phyloP scores from a whole-genome alignment of 257 asterid species.

The Nicotiana undulata region DNA sequence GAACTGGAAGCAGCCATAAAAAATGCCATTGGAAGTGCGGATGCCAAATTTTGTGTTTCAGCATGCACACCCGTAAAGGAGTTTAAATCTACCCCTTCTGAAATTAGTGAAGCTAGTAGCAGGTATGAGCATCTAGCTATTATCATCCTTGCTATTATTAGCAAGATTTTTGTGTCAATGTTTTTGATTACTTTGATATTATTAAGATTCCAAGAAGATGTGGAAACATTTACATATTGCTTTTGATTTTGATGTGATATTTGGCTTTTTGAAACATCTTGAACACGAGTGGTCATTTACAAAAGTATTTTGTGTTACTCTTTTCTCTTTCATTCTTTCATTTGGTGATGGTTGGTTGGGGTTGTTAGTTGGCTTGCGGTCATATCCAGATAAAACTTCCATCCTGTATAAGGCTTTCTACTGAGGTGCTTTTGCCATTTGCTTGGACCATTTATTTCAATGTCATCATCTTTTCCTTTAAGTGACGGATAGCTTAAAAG shows the following conservation, averaged over 20 bases:
- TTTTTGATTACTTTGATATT: not conserved
- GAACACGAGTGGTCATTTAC: not conserved
- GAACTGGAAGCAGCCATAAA: constrained; percentile 47
- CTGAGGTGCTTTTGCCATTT: not conserved
- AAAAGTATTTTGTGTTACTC: not conserved
- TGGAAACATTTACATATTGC: not conserved
- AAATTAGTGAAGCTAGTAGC: constrained; percentile 24
- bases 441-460: not conserved
- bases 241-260: not conserved
- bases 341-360: not conserved
- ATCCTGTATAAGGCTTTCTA: not conserved
- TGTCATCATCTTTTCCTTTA: not conserved
- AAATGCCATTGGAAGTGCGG: constrained; percentile 43
- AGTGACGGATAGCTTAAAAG: not conserved
- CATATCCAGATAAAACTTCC: not conserved
- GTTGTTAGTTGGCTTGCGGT: not conserved
- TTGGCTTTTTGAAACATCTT: not conserved
- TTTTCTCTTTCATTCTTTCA: not conserved
- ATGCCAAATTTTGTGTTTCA: constrained; percentile 27
- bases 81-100: constrained; percentile 25
- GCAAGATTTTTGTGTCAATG: not conserved
- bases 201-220: not conserved
- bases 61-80: constrained; percentile 34
- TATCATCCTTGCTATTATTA: not conserved
- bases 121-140: constrained; percentile 33